Evolutionary conservation across 176 grass and related monocot genomes (phyloP).

Genomic region (Triticum monococcum): DNA sequence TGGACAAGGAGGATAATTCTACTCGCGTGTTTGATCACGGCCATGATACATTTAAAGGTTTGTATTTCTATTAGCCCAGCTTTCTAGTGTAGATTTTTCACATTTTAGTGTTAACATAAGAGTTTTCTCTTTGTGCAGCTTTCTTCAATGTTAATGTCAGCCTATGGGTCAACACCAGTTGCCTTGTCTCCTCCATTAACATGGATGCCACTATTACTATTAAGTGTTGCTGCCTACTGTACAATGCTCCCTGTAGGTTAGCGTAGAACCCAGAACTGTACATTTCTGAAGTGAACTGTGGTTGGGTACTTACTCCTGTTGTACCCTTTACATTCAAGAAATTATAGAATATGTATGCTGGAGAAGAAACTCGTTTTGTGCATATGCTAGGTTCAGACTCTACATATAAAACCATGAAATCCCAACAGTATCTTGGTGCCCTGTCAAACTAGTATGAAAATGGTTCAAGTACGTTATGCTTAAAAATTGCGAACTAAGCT

Average conservation of each 20-base stretch:
- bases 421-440: not conserved
- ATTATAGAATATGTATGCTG: not conserved
- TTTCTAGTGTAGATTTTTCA: not conserved
- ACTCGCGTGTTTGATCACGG: constrained; percentile 36
- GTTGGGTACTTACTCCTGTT: not conserved
- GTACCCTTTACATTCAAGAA: not conserved
- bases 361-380: not conserved
- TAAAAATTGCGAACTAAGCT: no score
- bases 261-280: not conserved
- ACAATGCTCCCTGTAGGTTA: constrained; percentile 34
- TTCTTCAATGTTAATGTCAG: constrained; percentile 60
- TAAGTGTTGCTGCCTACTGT: constrained; percentile 52
- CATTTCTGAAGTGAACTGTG: not conserved
- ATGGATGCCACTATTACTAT: constrained; percentile 69
- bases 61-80: not conserved
- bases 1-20: constrained; percentile 51
- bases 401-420: not conserved
- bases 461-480: no score
- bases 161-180: constrained; percentile 65
- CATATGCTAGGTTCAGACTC: not conserved
- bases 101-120: not conserved
- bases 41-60: constrained; percentile 69
- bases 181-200: constrained; percentile 61
- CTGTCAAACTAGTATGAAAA: no score
- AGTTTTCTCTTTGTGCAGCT: constrained; percentile 43